Conservation (phyloP, 768 basidiomycete genomes). For the Boletus speciosus region DNA sequence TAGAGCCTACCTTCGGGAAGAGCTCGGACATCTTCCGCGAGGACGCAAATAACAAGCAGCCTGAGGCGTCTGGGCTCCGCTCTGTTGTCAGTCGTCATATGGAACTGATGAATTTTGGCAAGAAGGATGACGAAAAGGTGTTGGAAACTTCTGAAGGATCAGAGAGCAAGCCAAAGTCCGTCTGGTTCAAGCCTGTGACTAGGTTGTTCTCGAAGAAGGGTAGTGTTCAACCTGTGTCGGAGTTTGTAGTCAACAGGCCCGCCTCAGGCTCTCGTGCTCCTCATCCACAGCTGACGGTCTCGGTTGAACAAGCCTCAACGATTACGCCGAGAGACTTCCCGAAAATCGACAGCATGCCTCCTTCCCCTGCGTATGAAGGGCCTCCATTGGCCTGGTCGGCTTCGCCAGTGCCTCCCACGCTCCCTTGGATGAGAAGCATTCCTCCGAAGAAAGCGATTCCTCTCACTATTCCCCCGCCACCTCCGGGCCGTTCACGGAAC, state of each 20-base stretch:
- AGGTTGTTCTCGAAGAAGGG: conserved; percentile 28
- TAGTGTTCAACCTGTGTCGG: conserved; percentile 4
- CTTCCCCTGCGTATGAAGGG: conserved; percentile 23
- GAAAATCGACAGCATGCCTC: conserved; percentile 27
- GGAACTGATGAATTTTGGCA: conserved; percentile 45
- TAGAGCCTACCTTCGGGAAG: conserved; percentile 34
- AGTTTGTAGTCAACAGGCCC: conserved; percentile 22
- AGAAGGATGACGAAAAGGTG: conserved; percentile 33
- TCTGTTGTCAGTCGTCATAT: conserved; percentile 31
- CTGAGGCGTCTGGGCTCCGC: conserved; percentile 24
- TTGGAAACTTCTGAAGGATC: conserved; percentile 17
- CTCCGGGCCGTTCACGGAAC: conserved; percentile 30
- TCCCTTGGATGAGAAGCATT: conserved; percentile 24
- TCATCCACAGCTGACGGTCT: conserved; percentile 41
- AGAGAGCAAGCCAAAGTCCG: conserved; percentile 23
- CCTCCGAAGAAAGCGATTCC: conserved; percentile 32
- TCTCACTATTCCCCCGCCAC: conserved; percentile 33
- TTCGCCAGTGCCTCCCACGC: conserved; percentile 28
- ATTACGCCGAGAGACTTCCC: conserved; percentile 26
- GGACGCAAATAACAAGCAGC: conserved; percentile 14
- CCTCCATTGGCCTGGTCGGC: conserved; percentile 32
- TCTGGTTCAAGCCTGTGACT: conserved; percentile 39
- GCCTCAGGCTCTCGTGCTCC: conserved; percentile 12
- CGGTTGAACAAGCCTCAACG: conserved; percentile 38
- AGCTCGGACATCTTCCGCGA: conserved; percentile 45